Evolutionary conservation across 2,329 filamentous ascomycete species (phyloP).

Genomic region (Alternaria sp.): DNA sequence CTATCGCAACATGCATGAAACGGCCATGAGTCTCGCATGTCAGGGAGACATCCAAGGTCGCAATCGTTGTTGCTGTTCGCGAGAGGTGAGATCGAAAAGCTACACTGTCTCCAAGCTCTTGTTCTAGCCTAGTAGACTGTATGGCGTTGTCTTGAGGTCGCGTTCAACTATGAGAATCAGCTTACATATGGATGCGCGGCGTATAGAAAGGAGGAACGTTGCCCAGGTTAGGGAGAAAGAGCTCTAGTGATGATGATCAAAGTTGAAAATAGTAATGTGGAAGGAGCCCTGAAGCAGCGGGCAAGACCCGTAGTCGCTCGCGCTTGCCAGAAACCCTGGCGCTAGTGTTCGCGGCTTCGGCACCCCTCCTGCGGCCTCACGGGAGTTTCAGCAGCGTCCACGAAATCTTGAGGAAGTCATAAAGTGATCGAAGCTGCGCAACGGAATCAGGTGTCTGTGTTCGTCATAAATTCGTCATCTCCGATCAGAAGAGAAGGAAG

Average conservation of each 20-base stretch:
- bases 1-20: background rate
- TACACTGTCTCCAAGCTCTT: background rate
- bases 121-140: background rate
- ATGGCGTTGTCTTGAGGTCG: background rate
- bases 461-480: background rate
- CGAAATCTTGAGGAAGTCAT: background rate
- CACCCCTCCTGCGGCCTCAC: slow-evolving; percentile 10
- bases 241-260: background rate
- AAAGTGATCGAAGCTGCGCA: background rate
- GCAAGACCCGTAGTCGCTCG: background rate
- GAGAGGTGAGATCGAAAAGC: background rate
- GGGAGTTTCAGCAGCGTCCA: slow-evolving; percentile 2
- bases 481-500: background rate
- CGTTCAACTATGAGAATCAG: background rate
- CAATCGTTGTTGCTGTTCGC: background rate
- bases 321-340: slow-evolving; percentile 1
- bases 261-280: background rate
- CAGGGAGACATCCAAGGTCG: background rate
- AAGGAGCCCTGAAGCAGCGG: background rate
- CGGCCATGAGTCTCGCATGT: background rate
- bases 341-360: slow-evolving; percentile 8
- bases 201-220: background rate
- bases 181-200: background rate
- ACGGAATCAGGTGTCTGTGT: background rate
- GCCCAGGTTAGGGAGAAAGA: background rate